Evolutionary conservation across 208 protist species (phyloP).

Genomic region (Trypanosoma boissoni): DNA sequence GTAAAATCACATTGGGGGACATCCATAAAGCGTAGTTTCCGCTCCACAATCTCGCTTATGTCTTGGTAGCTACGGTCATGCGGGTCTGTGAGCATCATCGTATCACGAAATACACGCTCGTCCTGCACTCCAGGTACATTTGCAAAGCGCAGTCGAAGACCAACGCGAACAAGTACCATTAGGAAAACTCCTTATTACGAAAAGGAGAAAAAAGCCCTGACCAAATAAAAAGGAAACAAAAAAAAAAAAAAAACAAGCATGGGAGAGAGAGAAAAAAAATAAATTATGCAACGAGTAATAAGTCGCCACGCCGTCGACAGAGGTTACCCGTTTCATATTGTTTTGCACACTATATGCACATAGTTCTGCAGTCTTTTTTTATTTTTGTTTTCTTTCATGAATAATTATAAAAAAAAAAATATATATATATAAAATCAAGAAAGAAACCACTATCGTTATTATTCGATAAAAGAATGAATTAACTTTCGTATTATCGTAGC

Average conservation of each 20-base stretch:
- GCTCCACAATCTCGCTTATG: slow-evolving; percentile 59
- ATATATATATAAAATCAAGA: neutral
- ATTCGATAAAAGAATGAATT: neutral
- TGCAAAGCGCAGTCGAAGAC: slow-evolving; percentile 55
- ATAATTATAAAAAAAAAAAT: neutral
- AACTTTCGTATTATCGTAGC: slow-evolving; percentile 15
- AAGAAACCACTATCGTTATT: neutral
- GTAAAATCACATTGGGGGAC: slow-evolving; percentile 44
- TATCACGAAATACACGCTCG: slow-evolving; percentile 74
- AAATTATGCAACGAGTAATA: slow-evolving; percentile 1
- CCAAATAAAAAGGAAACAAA: slow-evolving; percentile 2
- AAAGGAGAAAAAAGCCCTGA: neutral
- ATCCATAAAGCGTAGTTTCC: slow-evolving; percentile 81
- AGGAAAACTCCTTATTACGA: neutral
- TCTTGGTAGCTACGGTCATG: slow-evolving; percentile 57
- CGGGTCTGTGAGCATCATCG: slow-evolving; percentile 37
- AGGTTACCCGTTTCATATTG: too few species aligned
- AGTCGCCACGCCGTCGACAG: neutral
- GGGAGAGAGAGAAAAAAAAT: neutral
- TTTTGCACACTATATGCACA: too few species aligned
- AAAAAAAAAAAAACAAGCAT: neutral
- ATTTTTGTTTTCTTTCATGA: too few species aligned
- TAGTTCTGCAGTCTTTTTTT: too few species aligned
- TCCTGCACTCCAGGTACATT: slow-evolving; percentile 50
- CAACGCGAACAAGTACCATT: slow-evolving; percentile 24